A percentile compares a stretch with the other conserved stretches of the same genome.
These are phyloP conservation scores for Globisporangium nagaii DNA, from an alignment of 352 stramenopile genomes.

Conservation along the genomic window DNA sequence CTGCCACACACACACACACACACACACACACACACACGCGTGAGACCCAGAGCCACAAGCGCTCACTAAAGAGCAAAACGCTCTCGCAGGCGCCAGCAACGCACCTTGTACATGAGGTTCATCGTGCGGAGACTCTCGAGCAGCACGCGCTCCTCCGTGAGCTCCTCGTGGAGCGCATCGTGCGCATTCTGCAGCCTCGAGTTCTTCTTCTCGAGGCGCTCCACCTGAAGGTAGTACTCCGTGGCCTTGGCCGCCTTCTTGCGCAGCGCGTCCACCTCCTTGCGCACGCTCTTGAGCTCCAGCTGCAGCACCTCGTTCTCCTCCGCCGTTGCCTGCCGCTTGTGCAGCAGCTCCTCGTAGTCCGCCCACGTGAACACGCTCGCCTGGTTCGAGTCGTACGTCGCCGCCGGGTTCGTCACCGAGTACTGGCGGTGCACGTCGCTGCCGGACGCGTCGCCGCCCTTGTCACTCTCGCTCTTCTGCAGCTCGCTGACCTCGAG, in stretches of 20 bases:
- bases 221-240: slow-evolving; percentile 33
- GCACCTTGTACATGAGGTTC: slow-evolving; percentile 62
- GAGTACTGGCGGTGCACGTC: slow-evolving; percentile 10
- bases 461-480: slow-evolving; percentile 2
- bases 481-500: slow-evolving; percentile 21
- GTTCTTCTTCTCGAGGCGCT: slow-evolving; percentile 55
- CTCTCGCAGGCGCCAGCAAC: too few species aligned
- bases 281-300: slow-evolving; percentile 53
- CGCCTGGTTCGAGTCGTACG: slow-evolving; percentile 55
- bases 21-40: background rate
- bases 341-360: slow-evolving; percentile 45
- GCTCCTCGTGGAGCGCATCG: slow-evolving; percentile 52
- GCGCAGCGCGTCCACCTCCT: slow-evolving; percentile 42
- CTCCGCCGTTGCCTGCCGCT: slow-evolving; percentile 28
- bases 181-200: slow-evolving; percentile 48
- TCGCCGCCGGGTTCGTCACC: slow-evolving; percentile 35
- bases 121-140: slow-evolving; percentile 63
- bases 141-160: slow-evolving; percentile 54
- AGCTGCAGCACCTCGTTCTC: slow-evolving; percentile 38
- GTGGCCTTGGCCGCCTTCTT: slow-evolving; percentile 32
- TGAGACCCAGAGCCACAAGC: background rate
- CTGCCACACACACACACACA: too few species aligned
- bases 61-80: background rate
- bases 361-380: slow-evolving; percentile 50
- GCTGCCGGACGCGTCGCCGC: slow-evolving; percentile 7